Evolutionary conservation across 148 eudicot species (phyloP).

Genomic region (Diospyros lotus): DNA sequence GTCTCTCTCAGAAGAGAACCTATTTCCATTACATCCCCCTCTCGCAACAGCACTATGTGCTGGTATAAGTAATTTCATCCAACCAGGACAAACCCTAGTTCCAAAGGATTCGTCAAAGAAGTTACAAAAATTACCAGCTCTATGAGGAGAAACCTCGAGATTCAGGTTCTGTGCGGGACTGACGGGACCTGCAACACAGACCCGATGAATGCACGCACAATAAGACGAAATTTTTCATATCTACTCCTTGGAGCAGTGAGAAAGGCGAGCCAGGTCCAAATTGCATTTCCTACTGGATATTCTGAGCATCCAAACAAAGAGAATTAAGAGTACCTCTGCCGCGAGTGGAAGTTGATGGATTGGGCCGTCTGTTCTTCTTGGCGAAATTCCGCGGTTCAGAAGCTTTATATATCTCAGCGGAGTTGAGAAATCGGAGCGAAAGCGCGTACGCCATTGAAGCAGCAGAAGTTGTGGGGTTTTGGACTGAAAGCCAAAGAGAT

Average conservation of each 20-base stretch:
- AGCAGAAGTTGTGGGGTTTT: not conserved
- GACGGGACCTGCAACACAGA: conserved; percentile 21
- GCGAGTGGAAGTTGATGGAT: conserved; percentile 6
- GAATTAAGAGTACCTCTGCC: conserved; percentile 17
- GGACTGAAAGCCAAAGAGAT: no score
- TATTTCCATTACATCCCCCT: no score
- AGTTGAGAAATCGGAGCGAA: conserved; percentile 7
- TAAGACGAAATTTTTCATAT: not conserved
- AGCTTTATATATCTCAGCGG: conserved; percentile 1
- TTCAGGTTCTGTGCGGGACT: conserved; percentile 49
- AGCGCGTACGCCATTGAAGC: conserved; percentile 14
- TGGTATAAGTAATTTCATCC: no score
- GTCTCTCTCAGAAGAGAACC: no score
- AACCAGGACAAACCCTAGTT: no score
- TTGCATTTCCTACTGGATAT: not conserved
- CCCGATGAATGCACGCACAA: not conserved
- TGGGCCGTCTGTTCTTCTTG: conserved; percentile 8
- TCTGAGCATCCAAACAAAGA: not conserved
- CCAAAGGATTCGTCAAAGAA: not conserved
- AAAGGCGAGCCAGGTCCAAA: not conserved
- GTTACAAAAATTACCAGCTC: conserved; percentile 61
- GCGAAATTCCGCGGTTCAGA: conserved; percentile 5
- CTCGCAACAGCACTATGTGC: no score
- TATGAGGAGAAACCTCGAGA: conserved; percentile 83
- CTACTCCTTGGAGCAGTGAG: not conserved